Conservation (phyloP, 2,329 filamentous ascomycete genomes). For the Penicillium sp. region DNA sequence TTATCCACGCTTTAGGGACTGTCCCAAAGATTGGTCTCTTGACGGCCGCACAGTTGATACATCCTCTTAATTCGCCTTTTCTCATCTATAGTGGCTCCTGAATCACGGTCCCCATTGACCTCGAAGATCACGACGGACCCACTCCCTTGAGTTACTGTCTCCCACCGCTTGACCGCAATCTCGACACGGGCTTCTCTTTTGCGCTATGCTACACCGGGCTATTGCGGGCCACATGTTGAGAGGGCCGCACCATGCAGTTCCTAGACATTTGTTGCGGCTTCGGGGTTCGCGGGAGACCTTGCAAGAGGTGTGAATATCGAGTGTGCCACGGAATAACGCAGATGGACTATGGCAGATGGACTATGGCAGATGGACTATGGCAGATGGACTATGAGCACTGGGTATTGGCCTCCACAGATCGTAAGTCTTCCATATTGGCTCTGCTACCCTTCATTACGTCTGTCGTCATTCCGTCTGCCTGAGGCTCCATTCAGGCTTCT, state of each 20-base stretch:
- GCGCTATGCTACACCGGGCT: conserved; percentile 1
- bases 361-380: no score
- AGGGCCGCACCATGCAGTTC: not conserved
- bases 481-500: conserved; percentile 1
- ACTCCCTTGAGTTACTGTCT: conserved; percentile 13
- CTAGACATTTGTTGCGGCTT: not conserved
- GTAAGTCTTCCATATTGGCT: not conserved
- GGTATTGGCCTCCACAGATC: not conserved
- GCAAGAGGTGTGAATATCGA: not conserved
- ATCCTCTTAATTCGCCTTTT: not conserved
- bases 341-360: not conserved
- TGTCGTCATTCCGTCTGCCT: conserved; percentile 7
- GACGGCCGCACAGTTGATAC: not conserved
- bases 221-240: not conserved
- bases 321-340: not conserved
- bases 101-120: not conserved
- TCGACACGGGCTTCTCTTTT: conserved; percentile 6
- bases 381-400: not conserved
- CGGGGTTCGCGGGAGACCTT: not conserved
- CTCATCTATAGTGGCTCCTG: not conserved
- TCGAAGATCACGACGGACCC: conserved; percentile 15
- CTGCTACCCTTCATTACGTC: not conserved
- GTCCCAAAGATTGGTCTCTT: not conserved
- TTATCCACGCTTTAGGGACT: not conserved
- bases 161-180: conserved; percentile 25